These are phyloP conservation scores for Oehlia diaphana DNA, from an alignment of 192 early-diverging fungal species.

Conservation along the genomic window DNA sequence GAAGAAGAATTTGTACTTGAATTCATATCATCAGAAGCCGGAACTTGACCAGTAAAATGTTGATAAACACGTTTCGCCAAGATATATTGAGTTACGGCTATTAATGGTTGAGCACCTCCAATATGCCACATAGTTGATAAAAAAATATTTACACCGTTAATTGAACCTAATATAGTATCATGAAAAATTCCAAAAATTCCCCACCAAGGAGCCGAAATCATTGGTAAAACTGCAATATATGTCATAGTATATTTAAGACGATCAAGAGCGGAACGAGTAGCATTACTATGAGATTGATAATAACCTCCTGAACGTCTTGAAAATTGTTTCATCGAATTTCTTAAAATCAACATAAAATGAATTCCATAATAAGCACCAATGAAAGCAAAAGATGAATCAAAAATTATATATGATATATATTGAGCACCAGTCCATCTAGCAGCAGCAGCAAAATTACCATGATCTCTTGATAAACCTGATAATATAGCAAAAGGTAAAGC, in stretches of 20 bases:
- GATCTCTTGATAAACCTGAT: slow-evolving; percentile 18
- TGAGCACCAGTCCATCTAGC: neutral
- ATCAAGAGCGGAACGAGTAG: slow-evolving; percentile 14
- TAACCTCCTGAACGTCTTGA: neutral
- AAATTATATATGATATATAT: slow-evolving; percentile 4
- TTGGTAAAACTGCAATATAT: slow-evolving; percentile 3
- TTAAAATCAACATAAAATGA: slow-evolving; percentile 16
- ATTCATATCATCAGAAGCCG: neutral
- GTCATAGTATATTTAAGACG: slow-evolving; percentile 29
- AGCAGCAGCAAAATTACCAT: neutral
- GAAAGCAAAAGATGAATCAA: neutral
- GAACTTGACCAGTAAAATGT: neutral
- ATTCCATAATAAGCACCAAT: slow-evolving; percentile 17
- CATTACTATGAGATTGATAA: neutral
- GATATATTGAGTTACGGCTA: slow-evolving; percentile 21
- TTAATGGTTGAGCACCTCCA: slow-evolving; percentile 14
- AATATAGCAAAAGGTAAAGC: slow-evolving; percentile 12
- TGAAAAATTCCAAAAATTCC: slow-evolving; percentile 8
- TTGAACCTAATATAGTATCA: neutral
- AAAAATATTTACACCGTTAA: slow-evolving; percentile 1
- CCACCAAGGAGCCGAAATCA: slow-evolving; percentile 22
- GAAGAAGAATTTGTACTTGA: neutral
- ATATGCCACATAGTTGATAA: slow-evolving; percentile 22
- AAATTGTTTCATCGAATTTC: slow-evolving; percentile 19
- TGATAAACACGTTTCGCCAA: slow-evolving; percentile 22